Evolutionary conservation across 2,329 filamentous ascomycete species (phyloP).

Genomic region (Alternaria atra): DNA sequence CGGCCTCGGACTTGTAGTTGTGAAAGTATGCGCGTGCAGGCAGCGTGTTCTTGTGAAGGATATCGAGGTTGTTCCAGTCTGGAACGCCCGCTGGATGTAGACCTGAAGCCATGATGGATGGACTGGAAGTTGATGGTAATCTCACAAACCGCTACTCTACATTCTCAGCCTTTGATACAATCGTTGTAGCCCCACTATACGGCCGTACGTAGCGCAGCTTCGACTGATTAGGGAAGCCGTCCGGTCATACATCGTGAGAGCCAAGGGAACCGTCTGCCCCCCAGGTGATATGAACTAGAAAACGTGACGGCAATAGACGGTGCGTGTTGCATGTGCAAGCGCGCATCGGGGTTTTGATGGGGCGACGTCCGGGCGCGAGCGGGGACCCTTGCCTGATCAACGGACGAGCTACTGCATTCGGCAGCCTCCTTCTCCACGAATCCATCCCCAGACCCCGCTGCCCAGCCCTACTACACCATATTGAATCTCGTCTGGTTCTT

Average conservation of each 20-base stretch:
- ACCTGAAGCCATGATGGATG: slow-evolving; percentile 31
- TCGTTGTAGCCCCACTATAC: slow-evolving; percentile 7
- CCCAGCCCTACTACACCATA: slow-evolving; percentile 12
- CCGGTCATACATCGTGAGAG: slow-evolving; percentile 21
- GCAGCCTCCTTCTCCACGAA: slow-evolving; percentile 26
- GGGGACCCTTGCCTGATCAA: slow-evolving; percentile 11
- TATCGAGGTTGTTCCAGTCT: slow-evolving; percentile 69
- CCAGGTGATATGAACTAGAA: slow-evolving; percentile 14
- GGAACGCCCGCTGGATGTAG: slow-evolving; percentile 48
- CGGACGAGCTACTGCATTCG: slow-evolving; percentile 19
- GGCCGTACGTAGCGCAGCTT: slow-evolving; percentile 11
- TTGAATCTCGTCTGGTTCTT: slow-evolving; percentile 2
- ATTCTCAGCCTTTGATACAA: slow-evolving; percentile 9
- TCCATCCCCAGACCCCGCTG: slow-evolving; percentile 21
- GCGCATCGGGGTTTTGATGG: slow-evolving; percentile 27
- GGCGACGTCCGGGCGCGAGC: slow-evolving; percentile 13
- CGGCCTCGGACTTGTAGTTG: slow-evolving; percentile 59
- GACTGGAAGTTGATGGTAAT: slow-evolving; percentile 7
- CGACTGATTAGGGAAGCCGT: slow-evolving; percentile 31
- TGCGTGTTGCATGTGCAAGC: slow-evolving; percentile 13
- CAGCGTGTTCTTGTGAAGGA: slow-evolving; percentile 69
- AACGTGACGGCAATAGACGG: slow-evolving; percentile 12
- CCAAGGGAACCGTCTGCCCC: slow-evolving; percentile 20
- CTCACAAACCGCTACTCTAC: not conserved
- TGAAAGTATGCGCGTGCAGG: slow-evolving; percentile 66